Percentiles rank a stretch among this genome's conserved stretches.
Evolutionary conservation across 305 asterid genomes (phyloP).

Genomic region (Fraxinus sp.): DNA sequence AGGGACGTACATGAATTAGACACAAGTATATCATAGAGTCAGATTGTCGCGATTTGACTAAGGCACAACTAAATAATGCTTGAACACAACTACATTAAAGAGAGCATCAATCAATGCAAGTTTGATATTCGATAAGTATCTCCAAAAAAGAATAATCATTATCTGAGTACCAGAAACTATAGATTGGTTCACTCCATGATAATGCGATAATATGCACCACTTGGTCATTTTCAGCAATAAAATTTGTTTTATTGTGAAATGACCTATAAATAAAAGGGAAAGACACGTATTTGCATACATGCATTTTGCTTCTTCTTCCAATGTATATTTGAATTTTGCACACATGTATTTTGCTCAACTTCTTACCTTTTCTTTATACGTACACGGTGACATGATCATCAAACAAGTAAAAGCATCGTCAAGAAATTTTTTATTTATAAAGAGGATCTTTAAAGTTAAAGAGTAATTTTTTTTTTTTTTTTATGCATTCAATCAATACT

Average conservation of each 20-base stretch:
- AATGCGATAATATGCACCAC: background rate
- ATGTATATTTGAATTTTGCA: no score
- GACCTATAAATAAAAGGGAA: background rate
- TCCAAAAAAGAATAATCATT: background rate
- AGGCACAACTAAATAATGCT: background rate
- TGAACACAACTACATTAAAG: background rate
- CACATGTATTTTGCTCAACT: background rate
- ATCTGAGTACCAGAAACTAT: background rate
- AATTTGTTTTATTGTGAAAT: background rate
- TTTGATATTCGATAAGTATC: background rate
- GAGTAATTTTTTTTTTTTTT: no score
- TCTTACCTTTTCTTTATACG: background rate
- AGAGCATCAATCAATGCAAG: background rate
- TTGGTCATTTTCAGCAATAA: background rate
- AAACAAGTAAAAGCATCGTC: background rate
- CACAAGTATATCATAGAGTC: background rate
- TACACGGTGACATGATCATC: background rate
- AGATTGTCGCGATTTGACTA: background rate
- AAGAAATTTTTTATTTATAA: no score
- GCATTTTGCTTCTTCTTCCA: no score
- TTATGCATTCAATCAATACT: no score
- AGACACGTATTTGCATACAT: background rate
- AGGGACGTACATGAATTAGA: background rate
- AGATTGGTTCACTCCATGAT: background rate
- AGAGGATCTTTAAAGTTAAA: no score